phyloP scores from a whole-genome alignment of 495 filamentous ascomycete genomes.

The Trichodelitschia bisporula region DNA sequence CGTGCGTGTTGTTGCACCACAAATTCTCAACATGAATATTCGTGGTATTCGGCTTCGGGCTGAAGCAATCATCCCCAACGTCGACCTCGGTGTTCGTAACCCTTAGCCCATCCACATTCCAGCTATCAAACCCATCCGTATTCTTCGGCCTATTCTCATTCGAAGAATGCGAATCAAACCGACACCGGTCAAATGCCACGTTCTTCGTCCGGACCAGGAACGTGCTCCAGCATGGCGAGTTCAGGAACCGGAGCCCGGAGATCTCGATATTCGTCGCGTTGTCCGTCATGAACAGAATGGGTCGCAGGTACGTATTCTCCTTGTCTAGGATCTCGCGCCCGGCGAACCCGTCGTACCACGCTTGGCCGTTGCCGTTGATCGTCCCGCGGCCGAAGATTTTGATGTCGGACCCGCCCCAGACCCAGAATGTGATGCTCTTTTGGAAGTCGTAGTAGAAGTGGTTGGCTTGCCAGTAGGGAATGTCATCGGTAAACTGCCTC shows the following conservation, averaged over 20 bases:
- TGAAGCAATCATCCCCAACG: constrained; percentile 34
- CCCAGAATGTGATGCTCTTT: constrained; percentile 34
- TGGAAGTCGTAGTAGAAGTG: constrained; percentile 23
- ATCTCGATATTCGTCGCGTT: constrained; percentile 29
- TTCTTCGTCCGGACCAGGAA: constrained; percentile 29
- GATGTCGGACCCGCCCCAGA: constrained; percentile 31
- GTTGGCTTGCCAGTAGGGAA: constrained; percentile 26
- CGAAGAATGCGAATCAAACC: constrained; percentile 26
- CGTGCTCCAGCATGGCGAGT: constrained; percentile 35
- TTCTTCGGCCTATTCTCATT: constrained; percentile 27
- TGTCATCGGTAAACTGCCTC: constrained; percentile 29
- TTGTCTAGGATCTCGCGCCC: constrained; percentile 22
- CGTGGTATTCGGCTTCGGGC: constrained; percentile 30
- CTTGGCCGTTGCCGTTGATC: constrained; percentile 30
- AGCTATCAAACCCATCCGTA: constrained; percentile 33
- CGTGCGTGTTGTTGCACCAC: constrained; percentile 32
- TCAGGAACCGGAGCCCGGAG: constrained; percentile 28
- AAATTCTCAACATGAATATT: constrained; percentile 31
- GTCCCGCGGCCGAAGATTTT: constrained; percentile 27
- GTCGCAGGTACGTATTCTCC: constrained; percentile 26
- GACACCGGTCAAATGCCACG: constrained; percentile 25
- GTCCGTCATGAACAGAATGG: constrained; percentile 29
- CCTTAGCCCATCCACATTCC: constrained; percentile 22
- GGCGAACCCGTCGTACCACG: constrained; percentile 24
- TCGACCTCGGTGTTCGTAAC: constrained; percentile 26